phyloP scores from a whole-genome alignment of 805 yeast genomes.

The Pichia membranifaciens region DNA sequence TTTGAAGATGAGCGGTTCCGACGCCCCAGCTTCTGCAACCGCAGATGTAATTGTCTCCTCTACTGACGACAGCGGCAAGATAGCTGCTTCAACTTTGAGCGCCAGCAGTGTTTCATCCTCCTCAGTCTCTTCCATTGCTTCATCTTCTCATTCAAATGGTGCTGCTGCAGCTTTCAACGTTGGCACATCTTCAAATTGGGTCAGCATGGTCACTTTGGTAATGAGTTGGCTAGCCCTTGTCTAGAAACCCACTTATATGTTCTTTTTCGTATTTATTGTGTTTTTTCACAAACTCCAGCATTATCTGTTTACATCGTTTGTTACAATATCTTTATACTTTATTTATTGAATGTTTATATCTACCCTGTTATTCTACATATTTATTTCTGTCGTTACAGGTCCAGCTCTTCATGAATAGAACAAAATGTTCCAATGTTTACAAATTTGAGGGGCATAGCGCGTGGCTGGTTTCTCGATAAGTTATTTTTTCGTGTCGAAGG shows the following conservation, averaged over 20 bases:
- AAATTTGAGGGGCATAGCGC: not conserved
- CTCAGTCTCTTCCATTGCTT: conserved; percentile 7
- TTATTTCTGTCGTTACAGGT: no score
- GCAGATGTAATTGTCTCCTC: conserved; percentile 1
- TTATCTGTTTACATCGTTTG: no score
- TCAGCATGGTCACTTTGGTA: not conserved
- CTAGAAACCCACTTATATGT: not conserved
- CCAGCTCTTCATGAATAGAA: no score
- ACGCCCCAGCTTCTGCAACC: not conserved
- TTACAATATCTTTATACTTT: no score
- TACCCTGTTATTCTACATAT: no score
- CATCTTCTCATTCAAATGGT: conserved; percentile 3
- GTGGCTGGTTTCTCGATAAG: conserved; percentile 7
- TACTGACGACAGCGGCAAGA: not conserved
- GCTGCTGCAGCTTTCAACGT: not conserved
- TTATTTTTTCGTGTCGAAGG: not conserved
- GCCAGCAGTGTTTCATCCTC: not conserved
- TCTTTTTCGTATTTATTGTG: not conserved
- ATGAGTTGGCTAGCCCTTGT: conserved; percentile 3
- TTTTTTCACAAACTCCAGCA: not conserved
- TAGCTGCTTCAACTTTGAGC: not conserved
- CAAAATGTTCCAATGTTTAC: no score
- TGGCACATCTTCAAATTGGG: not conserved
- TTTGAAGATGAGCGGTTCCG: not conserved
- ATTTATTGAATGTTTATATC: no score